Percentiles rank a stretch among this genome's conserved stretches.
These are phyloP conservation scores for Fonsecaea multimorphosa DNA, from an alignment of 2,329 filamentous ascomycete species.

Conservation along the genomic window DNA sequence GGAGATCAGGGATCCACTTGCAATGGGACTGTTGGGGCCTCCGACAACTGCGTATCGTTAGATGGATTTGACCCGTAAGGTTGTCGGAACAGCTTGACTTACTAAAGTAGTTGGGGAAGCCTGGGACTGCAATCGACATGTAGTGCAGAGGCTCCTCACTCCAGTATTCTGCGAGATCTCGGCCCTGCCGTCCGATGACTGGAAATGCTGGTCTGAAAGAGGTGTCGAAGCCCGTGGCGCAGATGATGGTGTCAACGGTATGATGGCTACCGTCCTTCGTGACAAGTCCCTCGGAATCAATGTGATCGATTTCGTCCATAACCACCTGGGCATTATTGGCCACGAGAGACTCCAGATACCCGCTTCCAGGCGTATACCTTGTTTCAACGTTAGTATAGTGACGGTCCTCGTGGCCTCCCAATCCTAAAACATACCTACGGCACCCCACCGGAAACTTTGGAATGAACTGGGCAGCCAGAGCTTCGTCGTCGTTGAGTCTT, in stretches of 20 bases:
- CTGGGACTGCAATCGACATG: conserved; percentile 53
- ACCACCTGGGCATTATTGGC: conserved; percentile 38
- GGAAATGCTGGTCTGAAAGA: conserved; percentile 41
- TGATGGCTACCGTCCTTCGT: conserved; percentile 40
- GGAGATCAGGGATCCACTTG: conserved; percentile 42
- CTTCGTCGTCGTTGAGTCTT: conserved; percentile 31
- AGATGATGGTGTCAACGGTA: conserved; percentile 45
- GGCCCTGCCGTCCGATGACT: conserved; percentile 42
- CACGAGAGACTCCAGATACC: conserved; percentile 29
- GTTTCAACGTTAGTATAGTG: conserved; percentile 21
- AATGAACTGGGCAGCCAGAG: conserved; percentile 44
- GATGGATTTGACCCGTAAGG: background rate
- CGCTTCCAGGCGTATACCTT: conserved; percentile 52
- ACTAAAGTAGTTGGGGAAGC: conserved; percentile 51
- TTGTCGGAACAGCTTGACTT: background rate
- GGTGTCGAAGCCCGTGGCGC: conserved; percentile 47
- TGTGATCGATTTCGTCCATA: conserved; percentile 35
- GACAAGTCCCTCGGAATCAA: conserved; percentile 43
- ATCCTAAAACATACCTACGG: conserved; percentile 45
- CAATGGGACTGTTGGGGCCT: conserved; percentile 41
- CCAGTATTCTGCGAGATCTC: conserved; percentile 25
- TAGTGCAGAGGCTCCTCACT: conserved; percentile 50
- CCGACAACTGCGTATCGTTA: conserved; percentile 36
- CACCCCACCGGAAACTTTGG: conserved; percentile 53
- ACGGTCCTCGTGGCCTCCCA: background rate